Evolutionary conservation across 208 protist species (phyloP).

Genomic region (Crithidia brevicula): DNA sequence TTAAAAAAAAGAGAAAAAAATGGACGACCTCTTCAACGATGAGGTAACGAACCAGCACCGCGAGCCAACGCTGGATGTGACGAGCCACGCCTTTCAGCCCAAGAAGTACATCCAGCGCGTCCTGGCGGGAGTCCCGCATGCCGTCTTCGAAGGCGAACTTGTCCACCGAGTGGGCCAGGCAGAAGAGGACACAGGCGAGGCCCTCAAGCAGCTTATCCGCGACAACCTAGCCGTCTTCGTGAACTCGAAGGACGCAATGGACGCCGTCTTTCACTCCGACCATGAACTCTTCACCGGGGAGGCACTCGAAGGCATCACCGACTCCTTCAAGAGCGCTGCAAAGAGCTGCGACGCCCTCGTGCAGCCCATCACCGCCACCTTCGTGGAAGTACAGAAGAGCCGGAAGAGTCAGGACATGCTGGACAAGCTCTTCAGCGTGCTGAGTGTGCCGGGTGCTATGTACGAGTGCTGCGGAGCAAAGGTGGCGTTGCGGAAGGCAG

Average conservation of each 20-base stretch:
- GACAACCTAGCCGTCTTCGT: conserved; percentile 88
- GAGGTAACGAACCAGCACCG: conserved; percentile 20
- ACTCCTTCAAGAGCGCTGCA: conserved; percentile 50
- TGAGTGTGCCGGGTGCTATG: conserved; percentile 72
- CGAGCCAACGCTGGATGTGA: conserved; percentile 55
- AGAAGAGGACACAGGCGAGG: conserved; percentile 51
- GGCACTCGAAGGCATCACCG: conserved; percentile 68
- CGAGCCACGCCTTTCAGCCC: conserved; percentile 76
- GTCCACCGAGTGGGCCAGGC: conserved; percentile 40
- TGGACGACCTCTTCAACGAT: conserved; percentile 37
- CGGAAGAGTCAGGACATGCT: conserved; percentile 66
- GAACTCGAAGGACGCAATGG: conserved; percentile 82
- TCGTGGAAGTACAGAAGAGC: conserved; percentile 52
- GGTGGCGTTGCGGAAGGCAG: conserved; percentile 38
- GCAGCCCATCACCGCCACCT: conserved; percentile 61
- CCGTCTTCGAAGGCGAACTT: conserved; percentile 55
- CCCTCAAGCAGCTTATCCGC: conserved; percentile 81
- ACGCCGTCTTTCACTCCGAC: conserved; percentile 72
- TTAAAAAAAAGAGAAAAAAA: conserved; percentile 17
- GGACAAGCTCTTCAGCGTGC: conserved; percentile 74
- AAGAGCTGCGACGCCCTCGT: conserved; percentile 60
- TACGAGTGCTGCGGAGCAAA: conserved; percentile 77
- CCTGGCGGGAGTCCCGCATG: conserved; percentile 48
- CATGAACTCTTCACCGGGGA: conserved; percentile 81
- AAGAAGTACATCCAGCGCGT: conserved; percentile 66